Base-by-base conservation (phyloP, 1,139 yeast species). In the Magnusiomyces sp. region DNA sequence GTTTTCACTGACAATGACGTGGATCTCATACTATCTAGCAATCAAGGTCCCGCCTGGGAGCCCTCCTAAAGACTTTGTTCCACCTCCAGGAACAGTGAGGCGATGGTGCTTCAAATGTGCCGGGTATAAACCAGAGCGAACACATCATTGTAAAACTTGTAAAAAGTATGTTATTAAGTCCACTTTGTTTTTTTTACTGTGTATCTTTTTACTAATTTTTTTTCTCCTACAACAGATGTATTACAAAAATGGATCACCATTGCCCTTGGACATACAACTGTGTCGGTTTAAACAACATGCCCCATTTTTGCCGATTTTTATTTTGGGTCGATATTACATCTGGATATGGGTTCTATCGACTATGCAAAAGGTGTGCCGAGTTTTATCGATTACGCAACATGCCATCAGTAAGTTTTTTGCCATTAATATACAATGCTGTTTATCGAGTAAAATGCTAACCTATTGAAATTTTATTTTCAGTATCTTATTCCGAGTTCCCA, bases 231-330 rank as follows among this genome's bases (percentile, higher is more conserved):
- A 14, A 17, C 40, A 48, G 47, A 37, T 87, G 95, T 61, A 81
- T 86, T 13, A 64, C 85, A 50, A 77, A 76, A 59, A 87, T 86
- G 95, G 95, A 86, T 64, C 95, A 86, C 63, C 95, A 86, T 65
- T 80, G 83, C 53, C 95, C 95, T 0, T 87, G 95, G 95, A 84
- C 94, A 0, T 76, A 78, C 65, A 85, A 84, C 62, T 86, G 95
- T 59, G 89, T 87, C 17, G 95, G 95, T 0, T 81, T 81, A 64
- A 67, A 68, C 1, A 92, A 92, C 62, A 72, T 81, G 66, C 90
- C 95, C 0, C 92, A 88, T 62, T 92, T 92, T 62, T 61, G 87
- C 58, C 72, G 97, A 49, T 92, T 92, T 62, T 62, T 92, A 44
- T 59, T 73, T 7, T 81, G 90, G 84, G 83, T 87, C 1, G 67